A percentile compares a stretch with the other conserved stretches of the same genome.
Evolutionary conservation across 257 asterid species (phyloP).

Genomic region (Penstemon barbatus): DNA sequence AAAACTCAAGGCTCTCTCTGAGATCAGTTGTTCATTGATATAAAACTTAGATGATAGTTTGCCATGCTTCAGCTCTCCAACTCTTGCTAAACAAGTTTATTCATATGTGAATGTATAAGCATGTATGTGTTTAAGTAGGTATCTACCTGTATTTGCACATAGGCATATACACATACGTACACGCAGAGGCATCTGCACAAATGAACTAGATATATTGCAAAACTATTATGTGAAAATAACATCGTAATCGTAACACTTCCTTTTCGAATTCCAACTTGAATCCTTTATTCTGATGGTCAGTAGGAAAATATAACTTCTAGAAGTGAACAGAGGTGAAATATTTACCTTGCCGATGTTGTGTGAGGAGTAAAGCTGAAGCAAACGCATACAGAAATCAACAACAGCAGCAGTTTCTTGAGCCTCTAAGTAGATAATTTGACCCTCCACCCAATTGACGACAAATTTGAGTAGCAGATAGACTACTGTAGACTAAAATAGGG

Average conservation of each 20-base stretch:
- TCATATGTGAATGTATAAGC: background rate
- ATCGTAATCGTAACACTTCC: conserved; percentile 11
- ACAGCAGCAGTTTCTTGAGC: conserved; percentile 89
- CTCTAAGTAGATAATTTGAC: conserved; percentile 88
- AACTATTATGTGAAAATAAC: conserved; percentile 1
- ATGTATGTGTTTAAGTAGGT: conserved; percentile 12
- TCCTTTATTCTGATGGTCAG: conserved; percentile 7
- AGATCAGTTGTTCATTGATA: conserved; percentile 10
- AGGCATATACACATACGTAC: conserved; percentile 7
- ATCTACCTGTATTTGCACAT: background rate
- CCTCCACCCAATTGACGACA: conserved; percentile 93
- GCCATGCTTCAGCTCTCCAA: background rate
- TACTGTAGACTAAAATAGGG: conserved; percentile 55
- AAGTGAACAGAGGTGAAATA: conserved; percentile 8
- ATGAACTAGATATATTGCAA: background rate
- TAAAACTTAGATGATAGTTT: conserved; percentile 1
- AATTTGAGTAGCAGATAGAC: conserved; percentile 91
- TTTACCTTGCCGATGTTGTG: conserved; percentile 94
- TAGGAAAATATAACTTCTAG: background rate
- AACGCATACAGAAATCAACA: conserved; percentile 78
- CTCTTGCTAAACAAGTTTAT: conserved; percentile 3
- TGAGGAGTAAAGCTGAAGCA: conserved; percentile 89
- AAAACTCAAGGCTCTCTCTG: conserved; percentile 14
- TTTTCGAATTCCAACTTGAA: too few relatives aligned
- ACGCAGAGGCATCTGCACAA: background rate